Base-by-base conservation (phyloP, 1,284 basidiomycete genomes). In the Ganoderma resinaceum region DNA sequence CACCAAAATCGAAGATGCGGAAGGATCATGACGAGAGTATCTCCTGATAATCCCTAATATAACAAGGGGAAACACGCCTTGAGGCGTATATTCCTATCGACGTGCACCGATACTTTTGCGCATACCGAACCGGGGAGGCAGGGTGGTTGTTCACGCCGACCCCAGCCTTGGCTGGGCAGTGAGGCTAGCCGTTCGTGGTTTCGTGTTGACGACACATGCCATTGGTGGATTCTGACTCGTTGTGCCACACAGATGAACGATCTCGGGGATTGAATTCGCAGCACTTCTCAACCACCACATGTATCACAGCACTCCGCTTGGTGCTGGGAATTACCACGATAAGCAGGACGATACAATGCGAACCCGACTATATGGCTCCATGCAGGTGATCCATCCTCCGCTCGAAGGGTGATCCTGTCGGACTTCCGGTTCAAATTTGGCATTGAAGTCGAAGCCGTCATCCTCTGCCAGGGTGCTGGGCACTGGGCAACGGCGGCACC, bases 311-410 rank as follows among this genome's bases (percentile, higher is more conserved):
- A 62, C 26, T 38, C 66, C 67, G 63, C 61, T 55, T 43, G 61
- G 70, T 42, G 62, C 12, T 23, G 57, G 6, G n/a, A 49, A 46
- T 49, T 55, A n/a, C 67, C 61, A 9, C 16, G 63, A 69, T 62
- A 40, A 65, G 65, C 52, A 69, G 35, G 65, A 38, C 37, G 67
- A 66, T 62, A 67, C 70, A 71, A 68, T 68, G 67, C 46, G 60
- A 26, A 59, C 20, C 16, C 37, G n/a, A 37, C 49, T 49, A 53
- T 46, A 58, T 9, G 23, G 46, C 46, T 49, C 46, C 23, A 49
- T 49, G 46, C 33, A 35, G 20, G 23, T 49, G 31, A 31, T 23
- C 14, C 46, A 38, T 11, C 46, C 61, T 69, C 68, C 61, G 67
- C 67, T 63, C 60, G 38, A 35, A 63, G 40, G 55, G 63, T 59